A percentile compares a stretch with the other conserved stretches of the same genome.
Evolutionary conservation across 768 basidiomycete genomes (phyloP).

Genomic region (Gymnopilus dilepis): DNA sequence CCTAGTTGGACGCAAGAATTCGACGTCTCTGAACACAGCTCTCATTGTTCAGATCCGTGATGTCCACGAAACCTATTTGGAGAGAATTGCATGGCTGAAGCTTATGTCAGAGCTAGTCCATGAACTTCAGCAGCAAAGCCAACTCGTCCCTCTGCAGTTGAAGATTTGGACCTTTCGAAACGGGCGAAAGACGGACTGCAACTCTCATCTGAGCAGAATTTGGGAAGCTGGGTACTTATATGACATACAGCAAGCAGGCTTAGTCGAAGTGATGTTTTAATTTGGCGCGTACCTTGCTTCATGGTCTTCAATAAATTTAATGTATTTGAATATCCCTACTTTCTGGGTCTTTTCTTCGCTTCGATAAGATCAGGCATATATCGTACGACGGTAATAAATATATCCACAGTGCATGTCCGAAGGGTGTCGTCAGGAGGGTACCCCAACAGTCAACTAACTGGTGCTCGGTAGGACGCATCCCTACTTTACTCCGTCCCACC

Average conservation of each 20-base stretch:
- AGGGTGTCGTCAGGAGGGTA: neutral
- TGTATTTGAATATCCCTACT: too few species aligned
- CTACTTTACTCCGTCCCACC: neutral
- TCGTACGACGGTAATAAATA: too few species aligned
- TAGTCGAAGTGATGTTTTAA: too few species aligned
- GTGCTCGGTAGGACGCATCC: neutral
- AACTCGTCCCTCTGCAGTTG: neutral
- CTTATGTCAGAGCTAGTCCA: neutral
- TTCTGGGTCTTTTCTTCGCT: too few species aligned
- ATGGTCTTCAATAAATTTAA: too few species aligned
- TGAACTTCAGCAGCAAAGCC: neutral
- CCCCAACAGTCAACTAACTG: neutral
- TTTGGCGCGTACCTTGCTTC: too few species aligned
- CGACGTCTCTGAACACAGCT: neutral
- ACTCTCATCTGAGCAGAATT: too few species aligned
- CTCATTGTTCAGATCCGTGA: neutral
- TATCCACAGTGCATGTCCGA: too few species aligned
- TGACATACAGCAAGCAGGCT: too few species aligned
- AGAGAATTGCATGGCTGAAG: neutral
- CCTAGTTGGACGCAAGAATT: neutral
- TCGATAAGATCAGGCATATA: too few species aligned
- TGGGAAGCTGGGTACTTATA: too few species aligned
- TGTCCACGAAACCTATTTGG: neutral
- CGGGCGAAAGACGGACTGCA: neutral
- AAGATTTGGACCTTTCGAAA: neutral